Percentiles rank a stretch among this genome's conserved stretches.
Evolutionary conservation across 2,329 filamentous ascomycete genomes (phyloP).

Genomic region (Diaporthe vaccinii): DNA sequence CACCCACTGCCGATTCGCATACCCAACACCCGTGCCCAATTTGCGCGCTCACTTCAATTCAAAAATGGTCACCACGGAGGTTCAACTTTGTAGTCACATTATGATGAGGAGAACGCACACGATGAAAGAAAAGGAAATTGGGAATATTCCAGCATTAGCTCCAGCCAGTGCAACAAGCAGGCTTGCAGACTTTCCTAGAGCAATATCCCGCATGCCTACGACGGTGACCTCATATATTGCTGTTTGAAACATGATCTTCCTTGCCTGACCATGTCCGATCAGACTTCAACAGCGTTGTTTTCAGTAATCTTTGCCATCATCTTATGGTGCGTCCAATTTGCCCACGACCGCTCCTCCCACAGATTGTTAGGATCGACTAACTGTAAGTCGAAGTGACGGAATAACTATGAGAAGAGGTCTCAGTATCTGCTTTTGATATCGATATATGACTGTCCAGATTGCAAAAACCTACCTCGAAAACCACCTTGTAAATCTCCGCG

Average conservation of each 20-base stretch:
- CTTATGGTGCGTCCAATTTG: not conserved
- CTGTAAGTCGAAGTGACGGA: slow-evolving; percentile 8
- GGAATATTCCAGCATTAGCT: too few relatives aligned
- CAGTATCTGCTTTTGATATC: not conserved
- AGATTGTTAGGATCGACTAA: not conserved
- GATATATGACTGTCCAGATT: fast-evolving
- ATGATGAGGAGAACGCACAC: too few relatives aligned
- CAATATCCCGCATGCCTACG: not conserved
- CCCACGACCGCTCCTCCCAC: slow-evolving; percentile 14
- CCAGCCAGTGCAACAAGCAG: too few relatives aligned
- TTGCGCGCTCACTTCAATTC: too few relatives aligned
- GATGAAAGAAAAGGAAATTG: too few relatives aligned
- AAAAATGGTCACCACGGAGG: too few relatives aligned
- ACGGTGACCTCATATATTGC: not conserved
- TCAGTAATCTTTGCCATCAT: slow-evolving; percentile 2
- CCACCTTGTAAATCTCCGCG: not conserved
- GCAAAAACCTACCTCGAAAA: not conserved
- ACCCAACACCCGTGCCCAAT: too few relatives aligned
- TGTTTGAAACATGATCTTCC: not conserved
- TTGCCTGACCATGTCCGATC: not conserved
- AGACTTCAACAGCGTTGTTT: not conserved
- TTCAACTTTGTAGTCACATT: too few relatives aligned
- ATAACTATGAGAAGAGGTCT: not conserved
- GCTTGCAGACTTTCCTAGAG: not conserved
- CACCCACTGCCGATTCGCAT: too few relatives aligned